Conservation (phyloP, 2,329 filamentous ascomycete species). For the Beauveria bassiana region DNA sequence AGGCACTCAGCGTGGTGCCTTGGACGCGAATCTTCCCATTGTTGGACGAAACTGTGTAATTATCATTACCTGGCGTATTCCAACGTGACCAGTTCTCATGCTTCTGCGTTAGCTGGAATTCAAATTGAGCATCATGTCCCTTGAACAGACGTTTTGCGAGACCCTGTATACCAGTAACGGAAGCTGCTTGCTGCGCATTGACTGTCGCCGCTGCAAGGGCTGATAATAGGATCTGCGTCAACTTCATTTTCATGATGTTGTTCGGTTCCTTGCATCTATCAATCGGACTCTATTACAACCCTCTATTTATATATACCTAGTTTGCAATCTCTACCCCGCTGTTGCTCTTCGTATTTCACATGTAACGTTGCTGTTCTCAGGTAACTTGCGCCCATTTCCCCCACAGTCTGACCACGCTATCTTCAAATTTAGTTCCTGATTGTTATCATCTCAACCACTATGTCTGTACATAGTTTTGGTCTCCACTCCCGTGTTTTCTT, state of each 20-base stretch:
- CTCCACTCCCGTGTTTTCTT: too few species aligned
- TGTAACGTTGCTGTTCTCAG: background rate
- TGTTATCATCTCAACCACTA: too few species aligned
- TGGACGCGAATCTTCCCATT: constrained; percentile 6
- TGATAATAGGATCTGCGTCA: background rate
- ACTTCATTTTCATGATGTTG: background rate
- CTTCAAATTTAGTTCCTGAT: too few species aligned
- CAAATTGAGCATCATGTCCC: background rate
- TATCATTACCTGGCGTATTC: background rate
- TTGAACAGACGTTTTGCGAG: background rate
- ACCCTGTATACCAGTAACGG: background rate
- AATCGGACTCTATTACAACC: background rate
- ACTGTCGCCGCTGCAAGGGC: background rate
- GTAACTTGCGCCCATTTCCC: too few species aligned
- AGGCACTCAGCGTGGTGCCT: constrained; percentile 4
- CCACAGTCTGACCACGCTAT: too few species aligned
- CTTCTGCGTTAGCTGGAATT: background rate
- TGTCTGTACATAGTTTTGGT: too few species aligned
- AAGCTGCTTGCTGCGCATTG: background rate
- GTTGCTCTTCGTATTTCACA: background rate
- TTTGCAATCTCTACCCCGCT: background rate
- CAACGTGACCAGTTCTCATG: constrained; percentile 1
- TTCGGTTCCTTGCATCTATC: background rate
- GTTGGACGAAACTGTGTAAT: background rate
- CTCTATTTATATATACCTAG: background rate